Evolutionary conservation across 2,329 filamentous ascomycete genomes (phyloP), one percentile per base, ranked within the genome.

Genomic region (Acrocalymma vagum): DNA sequence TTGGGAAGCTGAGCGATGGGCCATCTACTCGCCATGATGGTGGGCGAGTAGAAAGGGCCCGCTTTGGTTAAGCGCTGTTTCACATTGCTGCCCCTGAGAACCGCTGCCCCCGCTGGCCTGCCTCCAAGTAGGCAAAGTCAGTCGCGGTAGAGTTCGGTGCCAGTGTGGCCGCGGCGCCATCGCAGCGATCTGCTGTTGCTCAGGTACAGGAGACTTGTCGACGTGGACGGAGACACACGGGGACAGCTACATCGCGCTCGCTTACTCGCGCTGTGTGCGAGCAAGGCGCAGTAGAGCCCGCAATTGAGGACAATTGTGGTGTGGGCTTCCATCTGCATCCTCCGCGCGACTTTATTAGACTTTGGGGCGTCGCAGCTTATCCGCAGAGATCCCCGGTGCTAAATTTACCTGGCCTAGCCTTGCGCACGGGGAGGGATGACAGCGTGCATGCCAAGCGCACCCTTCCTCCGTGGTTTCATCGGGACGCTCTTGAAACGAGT

Each of bases 381-480:
- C 41, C 33, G 40, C 38, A 36, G 31, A 53, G 32, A 48, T 54
- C 55, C 57, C 44, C 43, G n/a, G 46, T 56, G 51, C 63, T 58
- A 63, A 60, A 63, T 60, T 55, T 60, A 60, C 42, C 46, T 46
- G 58, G 53, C 58, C 52, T 46, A 59, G 53, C 58, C 52, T 50
- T 62, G 56, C 51, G 59, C 55, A 50, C 51, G 45, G 58, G 47
- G 41, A 58, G 42, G 36, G 58, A 60, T 63, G 59, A 60, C 63
- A 52, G 53, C 53, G 49, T 62, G 60, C 56, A 61, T 64, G 62
- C 64, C 64, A 67, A 66, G 60, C 55, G 44, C 49, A 45, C 58
- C 56, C 62, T n/a, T n/a, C n/a, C n/a, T n/a, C n/a, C 63, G 61
- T 56, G 61, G 61, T 61, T 63, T 62, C 57, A 58, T 51, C 40